A percentile compares a stretch with the other conserved stretches of the same genome.
phyloP scores from a whole-genome alignment of 2,329 filamentous ascomycete genomes.

The Aspergillus hiratsukae region DNA sequence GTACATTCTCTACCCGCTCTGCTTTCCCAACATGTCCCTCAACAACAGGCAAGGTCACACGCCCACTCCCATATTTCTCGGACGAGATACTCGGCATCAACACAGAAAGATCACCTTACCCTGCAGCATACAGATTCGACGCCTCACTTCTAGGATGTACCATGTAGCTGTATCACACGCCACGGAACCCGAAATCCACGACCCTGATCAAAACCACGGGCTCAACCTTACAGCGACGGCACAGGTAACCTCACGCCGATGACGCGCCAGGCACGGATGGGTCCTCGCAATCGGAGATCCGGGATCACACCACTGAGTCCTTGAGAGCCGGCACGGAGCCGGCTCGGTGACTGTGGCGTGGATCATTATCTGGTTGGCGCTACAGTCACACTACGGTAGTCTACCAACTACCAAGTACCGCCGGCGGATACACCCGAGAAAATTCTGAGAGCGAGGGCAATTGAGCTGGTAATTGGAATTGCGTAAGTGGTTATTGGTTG shows the following conservation, averaged over 20 bases:
- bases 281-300: conserved; percentile 3
- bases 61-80: no score
- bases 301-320: conserved; percentile 17
- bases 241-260: neutral
- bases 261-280: neutral
- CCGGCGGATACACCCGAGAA: neutral
- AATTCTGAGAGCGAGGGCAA: neutral
- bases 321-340: conserved; percentile 12
- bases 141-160: neutral
- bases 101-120: no score
- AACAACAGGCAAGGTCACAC: no score
- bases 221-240: neutral
- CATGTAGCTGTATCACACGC: neutral
- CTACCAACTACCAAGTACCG: no score
- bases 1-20: no score
- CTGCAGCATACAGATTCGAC: no score
- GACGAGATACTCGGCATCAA: no score
- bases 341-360: neutral
- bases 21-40: no score
- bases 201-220: neutral
- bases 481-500: neutral
- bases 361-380: no score
- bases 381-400: no score
- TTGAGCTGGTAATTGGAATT: neutral
- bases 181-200: neutral